Conservation (phyloP, 495 filamentous ascomycete species). For the Annulohypoxylon bovei region DNA sequence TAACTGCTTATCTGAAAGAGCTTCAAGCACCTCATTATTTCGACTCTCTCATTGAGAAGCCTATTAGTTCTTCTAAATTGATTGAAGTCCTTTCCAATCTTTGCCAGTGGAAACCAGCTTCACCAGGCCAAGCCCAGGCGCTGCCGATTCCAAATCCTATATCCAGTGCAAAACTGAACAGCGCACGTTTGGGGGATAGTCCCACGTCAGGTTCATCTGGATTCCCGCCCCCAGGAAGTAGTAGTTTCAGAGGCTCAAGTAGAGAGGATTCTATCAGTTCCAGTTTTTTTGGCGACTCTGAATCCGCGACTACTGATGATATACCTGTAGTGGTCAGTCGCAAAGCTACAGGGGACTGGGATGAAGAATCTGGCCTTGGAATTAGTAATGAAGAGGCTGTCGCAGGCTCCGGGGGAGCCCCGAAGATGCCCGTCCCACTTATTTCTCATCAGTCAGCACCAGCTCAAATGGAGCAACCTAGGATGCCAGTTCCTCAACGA, state of each 20-base stretch:
- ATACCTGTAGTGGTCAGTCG: slow-evolving; percentile 78
- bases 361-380: slow-evolving; percentile 71
- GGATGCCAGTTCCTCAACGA: slow-evolving; percentile 66
- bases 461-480: slow-evolving; percentile 64
- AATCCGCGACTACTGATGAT: slow-evolving; percentile 81
- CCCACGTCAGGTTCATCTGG: slow-evolving; percentile 84
- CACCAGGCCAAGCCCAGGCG: slow-evolving; percentile 57
- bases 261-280: slow-evolving; percentile 87
- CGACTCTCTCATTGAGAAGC: slow-evolving; percentile 93
- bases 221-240: slow-evolving; percentile 72
- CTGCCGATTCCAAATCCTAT: slow-evolving; percentile 62
- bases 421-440: slow-evolving; percentile 60
- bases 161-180: slow-evolving; percentile 70
- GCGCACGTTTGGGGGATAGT: slow-evolving; percentile 75
- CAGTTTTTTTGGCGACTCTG: slow-evolving; percentile 85
- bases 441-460: slow-evolving; percentile 76
- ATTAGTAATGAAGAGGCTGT: slow-evolving; percentile 66
- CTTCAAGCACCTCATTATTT: slow-evolving; percentile 94
- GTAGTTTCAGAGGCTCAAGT: slow-evolving; percentile 79
- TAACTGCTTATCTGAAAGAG: slow-evolving; percentile 98
- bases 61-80: slow-evolving; percentile 87
- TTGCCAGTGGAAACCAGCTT: slow-evolving; percentile 91
- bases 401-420: slow-evolving; percentile 42
- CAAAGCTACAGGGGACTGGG: slow-evolving; percentile 77
- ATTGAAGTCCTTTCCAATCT: slow-evolving; percentile 84